A percentile compares a stretch with the other conserved stretches of the same genome.
Evolutionary conservation across 208 protist species (phyloP).

Genomic region (Wallacemonas sp.): DNA sequence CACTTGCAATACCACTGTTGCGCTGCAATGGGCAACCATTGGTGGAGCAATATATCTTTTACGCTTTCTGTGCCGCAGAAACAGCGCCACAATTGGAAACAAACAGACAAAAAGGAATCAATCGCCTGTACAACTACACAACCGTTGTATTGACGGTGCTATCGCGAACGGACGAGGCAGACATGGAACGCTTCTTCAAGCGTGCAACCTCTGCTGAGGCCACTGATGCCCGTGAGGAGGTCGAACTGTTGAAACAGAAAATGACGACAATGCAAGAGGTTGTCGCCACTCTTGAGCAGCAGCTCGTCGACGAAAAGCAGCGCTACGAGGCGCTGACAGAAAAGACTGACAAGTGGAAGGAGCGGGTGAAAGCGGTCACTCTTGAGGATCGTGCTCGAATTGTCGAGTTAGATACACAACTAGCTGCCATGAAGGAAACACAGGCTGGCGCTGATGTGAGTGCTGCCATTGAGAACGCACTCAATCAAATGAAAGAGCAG

Average conservation of each 20-base stretch:
- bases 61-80: no score
- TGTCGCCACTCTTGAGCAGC: slow-evolving; percentile 35
- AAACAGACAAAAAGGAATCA: no score
- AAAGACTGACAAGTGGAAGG: slow-evolving; percentile 64
- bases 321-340: slow-evolving; percentile 33
- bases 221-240: slow-evolving; percentile 40
- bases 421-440: slow-evolving; percentile 19
- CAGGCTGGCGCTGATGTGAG: slow-evolving; percentile 15
- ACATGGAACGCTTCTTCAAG: slow-evolving; percentile 62
- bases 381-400: slow-evolving; percentile 50
- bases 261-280: slow-evolving; percentile 58
- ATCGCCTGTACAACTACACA: no score
- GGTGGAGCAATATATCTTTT: no score
- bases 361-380: slow-evolving; percentile 49
- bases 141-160: no score
- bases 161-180: background rate
- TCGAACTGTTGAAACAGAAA: slow-evolving; percentile 60
- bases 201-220: slow-evolving; percentile 21
- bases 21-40: no score
- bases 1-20: no score
- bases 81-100: no score
- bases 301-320: slow-evolving; percentile 53
- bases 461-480: slow-evolving; percentile 19
- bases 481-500: slow-evolving; percentile 15
- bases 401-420: slow-evolving; percentile 29